Conservation (phyloP, 2,329 filamentous ascomycete genomes). For the Aureobasidium sp. region DNA sequence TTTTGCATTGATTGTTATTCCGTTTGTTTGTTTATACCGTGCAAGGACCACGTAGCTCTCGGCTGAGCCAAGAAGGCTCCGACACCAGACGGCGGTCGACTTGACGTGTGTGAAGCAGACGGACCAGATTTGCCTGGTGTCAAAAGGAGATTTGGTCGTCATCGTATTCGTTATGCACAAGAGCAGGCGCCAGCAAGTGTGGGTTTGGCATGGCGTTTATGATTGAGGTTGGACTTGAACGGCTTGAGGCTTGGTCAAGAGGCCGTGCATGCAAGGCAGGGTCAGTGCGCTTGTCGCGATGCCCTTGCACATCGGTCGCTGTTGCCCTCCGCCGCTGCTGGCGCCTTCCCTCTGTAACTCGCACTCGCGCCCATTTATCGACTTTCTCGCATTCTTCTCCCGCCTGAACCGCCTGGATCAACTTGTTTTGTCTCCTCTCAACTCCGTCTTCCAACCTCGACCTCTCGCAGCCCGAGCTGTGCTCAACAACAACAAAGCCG, state of each 20-base stretch:
- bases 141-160: slow-evolving; percentile 11
- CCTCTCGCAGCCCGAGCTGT: not conserved
- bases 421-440: not conserved
- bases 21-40: not conserved
- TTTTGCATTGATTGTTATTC: not conserved
- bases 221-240: slow-evolving; percentile 1
- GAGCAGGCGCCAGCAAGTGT: not conserved
- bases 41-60: not conserved
- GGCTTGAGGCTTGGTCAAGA: not conserved
- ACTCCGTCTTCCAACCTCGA: not conserved
- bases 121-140: slow-evolving; percentile 1
- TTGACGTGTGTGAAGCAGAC: slow-evolving; percentile 7
- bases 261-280: not conserved
- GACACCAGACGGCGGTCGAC: not conserved
- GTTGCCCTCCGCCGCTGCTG: slow-evolving; percentile 1
- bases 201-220: not conserved
- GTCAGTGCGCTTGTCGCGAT: not conserved
- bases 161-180: slow-evolving; percentile 5
- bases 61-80: not conserved
- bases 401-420: not conserved
- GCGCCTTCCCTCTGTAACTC: not conserved
- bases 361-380: not conserved
- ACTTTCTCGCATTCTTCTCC: slow-evolving; percentile 5
- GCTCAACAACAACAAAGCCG: not conserved
- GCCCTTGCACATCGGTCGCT: not conserved